Base-by-base conservation (phyloP, 106 monocot genomes). In the Phalaenopsis equestris region DNA sequence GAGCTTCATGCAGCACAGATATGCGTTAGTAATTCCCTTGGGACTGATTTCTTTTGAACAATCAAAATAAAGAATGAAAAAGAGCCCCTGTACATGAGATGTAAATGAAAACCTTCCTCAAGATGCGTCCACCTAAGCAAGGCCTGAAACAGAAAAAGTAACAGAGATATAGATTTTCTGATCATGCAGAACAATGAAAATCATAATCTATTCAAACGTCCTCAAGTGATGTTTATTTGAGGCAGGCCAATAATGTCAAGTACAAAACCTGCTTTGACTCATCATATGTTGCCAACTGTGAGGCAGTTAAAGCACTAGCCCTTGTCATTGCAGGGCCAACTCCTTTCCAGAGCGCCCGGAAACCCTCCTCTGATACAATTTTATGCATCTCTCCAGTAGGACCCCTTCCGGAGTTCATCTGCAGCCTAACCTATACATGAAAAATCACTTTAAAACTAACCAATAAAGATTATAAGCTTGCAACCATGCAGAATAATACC, bases 231-330 rank as follows among this genome's bases (percentile, higher is more conserved):
- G 72, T 78, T 9, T 38, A 55, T 82, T 42, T 39, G 83, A 76
- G 41, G 4, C 17, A 17, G 39, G 30, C 30, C 30, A 84, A 5
- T 72, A 78, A 49, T 21, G 73, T 3, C 47, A 80, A 86, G 48
- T 30, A 82, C 16, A 15, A 49, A 49, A 97, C 96, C 96, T 97
- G 94, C 86, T 97, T 97, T 46, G 87, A 89, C 83, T 97, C 96
- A 85, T 97, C 96, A 85, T 97, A 97, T 67, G 94, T 94, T 48
- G 94, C 92, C 74, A 97, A 21, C 65, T 97, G 96, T 61, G 96
- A 94, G 81, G 94, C 96, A 37, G 96, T 97, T 39, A 97, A 85
- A 82, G 89, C 83, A 56, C 92, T 80, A 70, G 96, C 96, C 84
- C 96, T 90, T 15, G 89, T 79, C 94, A 97, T 90, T 84, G 96